Evolutionary conservation across 345 rosid species (phyloP), one percentile per base, ranked within the genome.

Genomic region (Turritis glabra): DNA sequence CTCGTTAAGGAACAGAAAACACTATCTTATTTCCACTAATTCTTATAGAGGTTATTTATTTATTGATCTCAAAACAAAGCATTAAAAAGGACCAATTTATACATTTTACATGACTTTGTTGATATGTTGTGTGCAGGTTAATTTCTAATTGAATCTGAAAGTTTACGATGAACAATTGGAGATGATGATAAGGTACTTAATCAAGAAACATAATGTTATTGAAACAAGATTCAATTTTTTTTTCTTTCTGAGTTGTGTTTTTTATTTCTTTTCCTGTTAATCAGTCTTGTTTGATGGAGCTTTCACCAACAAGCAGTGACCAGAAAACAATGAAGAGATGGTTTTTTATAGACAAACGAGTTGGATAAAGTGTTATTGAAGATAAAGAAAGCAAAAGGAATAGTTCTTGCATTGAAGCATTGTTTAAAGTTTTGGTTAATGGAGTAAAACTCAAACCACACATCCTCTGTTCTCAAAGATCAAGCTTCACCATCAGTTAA

Each of bases 301-400:
- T 80, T 83, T 77, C 79, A 67, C 90, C 95, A 33, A 80, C 75
- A 64, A 82, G 88, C 62, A 85, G 90, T 79, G 95, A 91, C 76
- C 85, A 88, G 91, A 88, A 86, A 84, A 87, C 97, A 32, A 74
- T 94, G 85, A 91, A 94, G 88, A 84, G 84, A 88, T 94, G 96
- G 95, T 88, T 94, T 84, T 94, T 94, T 76, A 88, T 83, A 44
- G 97, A 93, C 77, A 91, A 93, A 67, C 79, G 87, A 62, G 97
- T 88, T 51, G 96, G 96, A 68, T 94, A 58, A 59, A 43, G 54
- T 46, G 23, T 48, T 14, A 7, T n/a, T 37, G 8, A 29, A 47
- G 40, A 76, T 72, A 50, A 51, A 50, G 4, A 13, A 30, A 19
- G 9, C 19, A 13, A 5, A n/a, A 15, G 40, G 0, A 29, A 4